phyloP scores from a whole-genome alignment of 2,329 filamentous ascomycete species.

The Xylariaceae sp. region DNA sequence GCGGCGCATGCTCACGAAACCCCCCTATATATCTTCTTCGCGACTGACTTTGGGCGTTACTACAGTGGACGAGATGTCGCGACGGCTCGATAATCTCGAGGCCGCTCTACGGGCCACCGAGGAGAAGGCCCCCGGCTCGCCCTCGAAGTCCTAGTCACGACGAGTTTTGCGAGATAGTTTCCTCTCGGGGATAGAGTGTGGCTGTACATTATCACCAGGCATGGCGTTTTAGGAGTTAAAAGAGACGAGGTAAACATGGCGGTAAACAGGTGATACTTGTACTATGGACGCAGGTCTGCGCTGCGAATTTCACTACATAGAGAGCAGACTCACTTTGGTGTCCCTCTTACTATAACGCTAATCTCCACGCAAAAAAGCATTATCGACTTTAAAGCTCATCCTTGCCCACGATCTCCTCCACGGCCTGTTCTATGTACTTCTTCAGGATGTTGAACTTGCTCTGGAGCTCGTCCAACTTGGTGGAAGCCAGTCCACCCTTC shows the following conservation, averaged over 20 bases:
- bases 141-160: slow-evolving; percentile 35
- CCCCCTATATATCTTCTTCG: not conserved
- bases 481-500: slow-evolving; percentile 78
- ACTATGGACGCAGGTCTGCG: slow-evolving; percentile 7
- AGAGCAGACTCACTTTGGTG: slow-evolving; percentile 11
- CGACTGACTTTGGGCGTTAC: slow-evolving; percentile 6
- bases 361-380: slow-evolving; percentile 8
- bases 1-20: not conserved
- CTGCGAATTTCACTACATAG: slow-evolving; percentile 8
- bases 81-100: slow-evolving; percentile 78
- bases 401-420: slow-evolving; percentile 53
- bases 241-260: slow-evolving; percentile 6
- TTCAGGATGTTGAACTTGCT: slow-evolving; percentile 83
- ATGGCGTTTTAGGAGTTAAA: slow-evolving; percentile 23
- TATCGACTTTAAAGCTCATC: slow-evolving; percentile 58
- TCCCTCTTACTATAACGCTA: not conserved
- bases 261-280: slow-evolving; percentile 8
- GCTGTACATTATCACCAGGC: slow-evolving; percentile 15
- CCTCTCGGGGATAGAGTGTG: slow-evolving; percentile 3
- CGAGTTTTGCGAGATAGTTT: not conserved
- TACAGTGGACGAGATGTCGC: slow-evolving; percentile 89
- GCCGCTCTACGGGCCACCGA: slow-evolving; percentile 59
- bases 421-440: slow-evolving; percentile 62
- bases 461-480: slow-evolving; percentile 85
- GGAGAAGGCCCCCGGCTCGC: slow-evolving; percentile 36